Evolutionary conservation across 495 filamentous ascomycete genomes (phyloP), one percentile per base, ranked within the genome.

Genomic region (Hypoxylon lienhwacheense): DNA sequence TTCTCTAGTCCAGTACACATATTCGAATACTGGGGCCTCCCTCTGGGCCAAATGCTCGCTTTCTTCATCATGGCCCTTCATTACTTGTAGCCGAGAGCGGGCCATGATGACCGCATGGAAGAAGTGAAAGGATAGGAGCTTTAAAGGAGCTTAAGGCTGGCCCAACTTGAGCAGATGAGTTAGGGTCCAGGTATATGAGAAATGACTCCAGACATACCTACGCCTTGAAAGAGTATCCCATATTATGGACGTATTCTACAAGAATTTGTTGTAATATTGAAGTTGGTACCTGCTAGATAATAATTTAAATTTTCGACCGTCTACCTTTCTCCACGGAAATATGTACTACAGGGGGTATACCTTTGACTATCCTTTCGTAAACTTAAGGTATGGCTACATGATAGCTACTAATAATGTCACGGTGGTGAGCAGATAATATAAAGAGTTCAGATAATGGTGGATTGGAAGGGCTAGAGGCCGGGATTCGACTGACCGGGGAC

Each of bases 1-100:
- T 35, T 84, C 80, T 53, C 66, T 76, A 24, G 61, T 79, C 83
- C 83, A 86, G 48, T 74, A 74, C 32, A 85, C 83, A 29, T 75
- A 66, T 55, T 81, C 77, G 53, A 86, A 82, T 34, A 75, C 68
- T 12, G 80, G 81, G 4, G 72, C 69, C 47, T 75, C 75, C 37
- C 70, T 71, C 20, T 73, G 71, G 16, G 75, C 75, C 5, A 75
- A 61, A 45, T 77, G 58, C 22, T 64, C 57, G 24, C 62, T 50
- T 33, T 60, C 54, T 19, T 65, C 65, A 36, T 60, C 53, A 20
- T 60, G 61, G 19, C 57, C 56, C 47, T 61, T 55, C 22, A 33
- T 17, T 19, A 15, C 35, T 5, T 46, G 14, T 20, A 52, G 51
- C 36, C 51, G 51, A 43, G 58, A 29, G 19, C 20, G 58, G 10